A percentile compares a stretch with the other conserved stretches of the same genome.
Evolutionary conservation across 2,329 filamentous ascomycete species (phyloP).

Genomic region (Arthroderma sp.): DNA sequence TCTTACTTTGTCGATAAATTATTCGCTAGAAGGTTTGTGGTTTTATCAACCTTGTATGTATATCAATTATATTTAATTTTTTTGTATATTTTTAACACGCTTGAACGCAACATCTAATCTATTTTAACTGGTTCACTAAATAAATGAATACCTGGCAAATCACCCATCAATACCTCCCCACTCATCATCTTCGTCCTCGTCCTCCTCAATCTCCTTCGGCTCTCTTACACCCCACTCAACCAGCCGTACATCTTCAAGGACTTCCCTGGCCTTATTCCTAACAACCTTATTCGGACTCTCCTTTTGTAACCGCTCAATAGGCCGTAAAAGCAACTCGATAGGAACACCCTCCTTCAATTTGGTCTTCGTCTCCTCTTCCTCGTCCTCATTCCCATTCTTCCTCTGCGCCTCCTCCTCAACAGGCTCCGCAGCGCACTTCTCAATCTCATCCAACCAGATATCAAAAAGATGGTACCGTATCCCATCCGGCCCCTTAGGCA

Average conservation of each 20-base stretch:
- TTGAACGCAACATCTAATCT: no score
- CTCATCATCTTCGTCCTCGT: conserved; percentile 38
- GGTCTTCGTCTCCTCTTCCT: conserved; percentile 15
- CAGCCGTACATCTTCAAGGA: conserved; percentile 60
- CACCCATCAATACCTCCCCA: conserved; percentile 52
- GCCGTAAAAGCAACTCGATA: conserved; percentile 30
- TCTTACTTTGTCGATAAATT: no score
- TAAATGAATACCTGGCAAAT: no score
- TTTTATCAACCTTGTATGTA: no score
- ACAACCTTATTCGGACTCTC: conserved; percentile 57
- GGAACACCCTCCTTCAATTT: conserved; percentile 26
- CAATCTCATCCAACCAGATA: conserved; percentile 81
- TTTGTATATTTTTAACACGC: no score
- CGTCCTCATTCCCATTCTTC: conserved; percentile 20
- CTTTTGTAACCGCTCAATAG: conserved; percentile 31
- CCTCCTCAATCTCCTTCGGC: conserved; percentile 28
- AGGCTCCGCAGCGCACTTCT: conserved; percentile 48
- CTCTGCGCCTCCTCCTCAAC: conserved; percentile 23
- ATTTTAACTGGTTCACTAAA: no score
- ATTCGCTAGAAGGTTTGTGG: no score
- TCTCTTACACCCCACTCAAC: conserved; percentile 42
- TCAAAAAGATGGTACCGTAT: conserved; percentile 78
- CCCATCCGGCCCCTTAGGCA: conserved; percentile 60
- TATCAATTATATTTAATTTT: no score
- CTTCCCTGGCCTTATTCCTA: conserved; percentile 54